Base-by-base conservation (phyloP, 1,284 basidiomycete genomes). In the Pisolithus thermaeus region DNA sequence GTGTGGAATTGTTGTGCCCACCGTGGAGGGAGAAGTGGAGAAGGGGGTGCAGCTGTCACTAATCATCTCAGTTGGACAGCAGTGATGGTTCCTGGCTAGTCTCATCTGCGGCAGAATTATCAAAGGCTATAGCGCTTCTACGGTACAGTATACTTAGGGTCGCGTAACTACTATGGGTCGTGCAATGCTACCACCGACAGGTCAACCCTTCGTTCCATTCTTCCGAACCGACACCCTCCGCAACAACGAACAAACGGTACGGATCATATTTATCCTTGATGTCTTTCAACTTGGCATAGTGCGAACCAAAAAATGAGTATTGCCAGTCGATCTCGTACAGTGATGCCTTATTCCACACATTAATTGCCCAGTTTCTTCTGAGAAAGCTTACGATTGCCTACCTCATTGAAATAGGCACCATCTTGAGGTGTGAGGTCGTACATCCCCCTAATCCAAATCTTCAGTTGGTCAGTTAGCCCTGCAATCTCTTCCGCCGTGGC, bases 11-110 rank as follows among this genome's bases (percentile, higher is more conserved):
- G 75, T 79, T 70, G 55, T 66, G 12, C 78, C 78, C 4, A 73
- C 71, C 8, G 64, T 81, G 16, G 73, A 74, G 55, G 76, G 74
- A 3, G 68, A 78, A 56, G 57, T 67, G 28, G 68, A 73, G 46
- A 71, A 70, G 36, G 76, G 76, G 6, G 63, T 66, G 32, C 78
- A 79, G 56, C 56, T 83, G 48, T 80, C 79, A 4, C 62, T 83
- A 52, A 62, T 59, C 20, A 70, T 82, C 28, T 71, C 70, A 2
- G 57, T 77, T 22, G 73, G 69, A 9, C 59, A 65, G 68, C 4
- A 54, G 59, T 43, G 46, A 38, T 14, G 39, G 12, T 11, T 32
- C 14, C 11, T 32, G 11, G 30, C 12, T 32, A 5, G 30, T 32
- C 30, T 32, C 30, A 32, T 32, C 30, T 5, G 11, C 12, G 30